Evolutionary conservation across 257 asterid genomes (phyloP).

Genomic region (Fraxinus quadrangulata): DNA sequence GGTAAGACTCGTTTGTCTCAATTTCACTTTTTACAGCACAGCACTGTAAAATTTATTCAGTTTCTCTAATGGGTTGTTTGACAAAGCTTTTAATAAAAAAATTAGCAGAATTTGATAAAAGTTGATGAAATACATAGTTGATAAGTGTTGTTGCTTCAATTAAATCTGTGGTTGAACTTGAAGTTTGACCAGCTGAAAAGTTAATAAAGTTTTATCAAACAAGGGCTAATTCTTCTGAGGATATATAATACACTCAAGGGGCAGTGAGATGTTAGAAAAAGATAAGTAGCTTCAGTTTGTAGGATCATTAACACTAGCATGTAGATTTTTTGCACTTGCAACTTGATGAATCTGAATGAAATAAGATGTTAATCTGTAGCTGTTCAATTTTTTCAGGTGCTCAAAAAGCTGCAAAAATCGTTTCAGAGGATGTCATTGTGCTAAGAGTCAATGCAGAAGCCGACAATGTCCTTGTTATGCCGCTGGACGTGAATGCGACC

Average conservation of each 20-base stretch:
- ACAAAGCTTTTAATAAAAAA: no score
- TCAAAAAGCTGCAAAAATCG: constrained; percentile 92
- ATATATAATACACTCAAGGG: background rate
- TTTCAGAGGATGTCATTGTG: constrained; percentile 98
- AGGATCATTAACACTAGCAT: background rate
- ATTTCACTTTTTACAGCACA: background rate
- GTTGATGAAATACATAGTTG: no score
- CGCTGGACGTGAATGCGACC: constrained; percentile 98
- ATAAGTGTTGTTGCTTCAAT: no score
- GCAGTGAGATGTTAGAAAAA: background rate
- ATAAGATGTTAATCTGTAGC: background rate
- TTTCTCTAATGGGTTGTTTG: background rate
- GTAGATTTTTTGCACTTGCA: constrained; percentile 13
- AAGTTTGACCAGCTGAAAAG: no score
- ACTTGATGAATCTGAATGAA: constrained; percentile 6
- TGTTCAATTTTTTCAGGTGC: constrained; percentile 60
- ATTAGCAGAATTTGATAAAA: no score
- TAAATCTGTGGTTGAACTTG: no score
- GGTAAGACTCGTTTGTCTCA: background rate
- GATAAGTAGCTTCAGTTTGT: background rate
- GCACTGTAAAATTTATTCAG: background rate
- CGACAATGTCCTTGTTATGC: constrained; percentile 99
- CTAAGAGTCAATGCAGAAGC: constrained; percentile 98
- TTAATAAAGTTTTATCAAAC: no score
- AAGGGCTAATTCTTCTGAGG: constrained; percentile 12